Base-by-base conservation (phyloP, 2,329 filamentous ascomycete genomes). In the Aspergillus pseudotamarii region DNA sequence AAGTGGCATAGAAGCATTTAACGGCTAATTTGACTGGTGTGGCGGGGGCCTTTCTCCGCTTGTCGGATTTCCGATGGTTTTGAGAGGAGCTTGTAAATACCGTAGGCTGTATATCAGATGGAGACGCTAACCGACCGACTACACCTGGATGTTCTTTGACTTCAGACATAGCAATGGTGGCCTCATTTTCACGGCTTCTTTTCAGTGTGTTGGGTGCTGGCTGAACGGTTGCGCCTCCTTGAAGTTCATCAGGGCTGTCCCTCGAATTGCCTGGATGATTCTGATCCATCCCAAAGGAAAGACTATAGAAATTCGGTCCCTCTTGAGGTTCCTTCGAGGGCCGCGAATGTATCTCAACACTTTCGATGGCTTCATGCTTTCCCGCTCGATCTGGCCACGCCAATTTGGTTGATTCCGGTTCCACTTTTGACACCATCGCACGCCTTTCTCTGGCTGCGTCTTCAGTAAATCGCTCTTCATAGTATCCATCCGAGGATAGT, bases 241-340 rank as follows among this genome's bases (percentile, higher is more conserved):
- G 78, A 2, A 80, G 63, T 60, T 76, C 78, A 69, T 80, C 78
- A 6, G 77, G 70, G 60, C 78, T 80, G 45, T 80, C 78, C 45
- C 71, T 68, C n/a, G 59, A 55, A 28, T 65, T 67, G 21, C 60
- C 62, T 41, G 28, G 66, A 36, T 41, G 58, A 9, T 62, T 45
- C 2, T 34, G 60, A 55, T 66, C 59, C 4, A 48, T 58, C 19
- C 46, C 26, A 34, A 59, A n/a, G 30, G 43, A 55, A 45, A 48
- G 60, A n/a, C 45, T 28, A 36, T 23, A 46, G 34, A 32, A 23
- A 56, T 32, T 30, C 4, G 23, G 23, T 14, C 45, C 38, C 34
- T 53, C 48, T 26, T 34, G 6, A 19, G 45, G 48, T 41, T 21
- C 48, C 19, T 21, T 16, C 5, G 32, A 23, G 10, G 46, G 26